Conservation (phyloP, 2,329 filamentous ascomycete genomes). For the Phialophora tarda region DNA sequence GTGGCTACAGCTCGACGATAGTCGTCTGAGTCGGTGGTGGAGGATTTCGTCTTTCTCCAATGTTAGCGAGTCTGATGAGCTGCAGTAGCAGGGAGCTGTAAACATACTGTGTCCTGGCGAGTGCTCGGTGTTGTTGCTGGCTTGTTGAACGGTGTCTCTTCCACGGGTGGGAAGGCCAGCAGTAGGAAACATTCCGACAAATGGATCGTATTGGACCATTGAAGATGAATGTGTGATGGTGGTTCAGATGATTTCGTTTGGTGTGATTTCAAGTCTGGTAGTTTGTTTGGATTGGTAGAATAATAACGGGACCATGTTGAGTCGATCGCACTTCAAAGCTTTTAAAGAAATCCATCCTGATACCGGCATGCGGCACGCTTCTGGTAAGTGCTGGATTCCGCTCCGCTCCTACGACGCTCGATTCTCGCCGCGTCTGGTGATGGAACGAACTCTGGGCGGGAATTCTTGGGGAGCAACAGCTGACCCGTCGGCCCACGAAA, state of each 20-base stretch:
- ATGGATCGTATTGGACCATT: constrained; percentile 36
- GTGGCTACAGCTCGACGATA: constrained; percentile 23
- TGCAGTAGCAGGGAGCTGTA: background rate
- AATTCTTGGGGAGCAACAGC: constrained; percentile 2
- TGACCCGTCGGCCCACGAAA: constrained; percentile 16
- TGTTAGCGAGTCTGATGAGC: constrained; percentile 6
- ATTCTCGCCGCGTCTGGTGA: constrained; percentile 15
- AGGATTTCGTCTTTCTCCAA: constrained; percentile 9
- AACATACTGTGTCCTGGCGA: constrained; percentile 15
- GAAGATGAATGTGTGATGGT: constrained; percentile 1
- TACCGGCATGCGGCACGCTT: background rate
- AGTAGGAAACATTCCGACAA: constrained; percentile 22
- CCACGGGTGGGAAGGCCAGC: constrained; percentile 23
- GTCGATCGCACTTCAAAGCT: constrained; percentile 1
- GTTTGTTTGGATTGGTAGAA: constrained; percentile 28
- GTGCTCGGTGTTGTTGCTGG: constrained; percentile 12
- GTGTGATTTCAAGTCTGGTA: constrained; percentile 16
- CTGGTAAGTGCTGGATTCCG: constrained; percentile 20
- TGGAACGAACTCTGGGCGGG: constrained; percentile 5
- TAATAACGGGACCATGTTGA: background rate
- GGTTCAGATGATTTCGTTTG: constrained; percentile 9
- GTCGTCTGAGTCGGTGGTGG: constrained; percentile 27
- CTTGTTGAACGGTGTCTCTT: constrained; percentile 4
- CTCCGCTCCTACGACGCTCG: constrained; percentile 20
- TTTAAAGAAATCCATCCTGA: constrained; percentile 25